Conservation (phyloP, 108 stramenopile genomes). For the Heterococcus sp. region DNA sequence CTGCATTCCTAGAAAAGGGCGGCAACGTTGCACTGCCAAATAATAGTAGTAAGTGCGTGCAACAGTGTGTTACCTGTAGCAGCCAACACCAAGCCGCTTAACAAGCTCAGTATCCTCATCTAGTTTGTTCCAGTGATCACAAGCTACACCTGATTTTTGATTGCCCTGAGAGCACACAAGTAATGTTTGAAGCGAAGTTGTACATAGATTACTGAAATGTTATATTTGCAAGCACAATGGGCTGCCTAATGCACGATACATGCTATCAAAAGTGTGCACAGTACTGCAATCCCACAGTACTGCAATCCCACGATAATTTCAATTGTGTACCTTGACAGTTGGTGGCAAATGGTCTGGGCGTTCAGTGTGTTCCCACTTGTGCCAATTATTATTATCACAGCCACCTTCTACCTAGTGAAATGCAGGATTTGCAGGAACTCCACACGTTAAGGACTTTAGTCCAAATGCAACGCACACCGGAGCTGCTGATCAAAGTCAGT, state of each 20-base stretch:
- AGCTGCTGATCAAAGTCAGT: too few species aligned
- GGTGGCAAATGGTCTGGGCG: neutral
- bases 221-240: too few species aligned
- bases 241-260: too few species aligned
- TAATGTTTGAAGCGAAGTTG: neutral
- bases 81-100: conserved; percentile 17
- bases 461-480: too few species aligned
- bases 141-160: conserved; percentile 8
- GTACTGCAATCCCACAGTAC: neutral
- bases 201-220: too few species aligned
- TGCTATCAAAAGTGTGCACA: neutral
- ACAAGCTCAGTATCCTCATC: conserved; percentile 22
- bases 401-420: neutral
- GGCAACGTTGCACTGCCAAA: too few species aligned
- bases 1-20: too few species aligned
- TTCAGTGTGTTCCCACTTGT: neutral
- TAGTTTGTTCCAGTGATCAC: conserved; percentile 39
- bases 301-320: neutral
- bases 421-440: neutral
- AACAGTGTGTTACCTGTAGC: conserved; percentile 27
- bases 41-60: too few species aligned
- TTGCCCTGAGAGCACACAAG: neutral
- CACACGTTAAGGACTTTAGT: neutral
- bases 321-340: neutral
- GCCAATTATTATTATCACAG: conserved; percentile 4